phyloP scores from a whole-genome alignment of 305 asterid species.

The Solanum aculeatissimum region DNA sequence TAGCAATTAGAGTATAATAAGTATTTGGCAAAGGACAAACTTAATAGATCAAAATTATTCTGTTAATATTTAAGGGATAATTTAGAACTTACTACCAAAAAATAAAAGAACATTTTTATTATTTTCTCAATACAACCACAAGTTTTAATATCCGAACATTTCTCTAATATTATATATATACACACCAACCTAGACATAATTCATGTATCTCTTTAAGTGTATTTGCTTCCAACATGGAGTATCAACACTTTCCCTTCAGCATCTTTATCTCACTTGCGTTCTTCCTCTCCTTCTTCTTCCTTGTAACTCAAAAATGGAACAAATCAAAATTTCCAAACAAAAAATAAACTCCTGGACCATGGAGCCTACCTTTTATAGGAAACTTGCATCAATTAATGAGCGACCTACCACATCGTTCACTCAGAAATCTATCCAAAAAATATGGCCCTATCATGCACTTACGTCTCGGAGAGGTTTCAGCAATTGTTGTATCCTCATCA shows the following conservation, averaged over 20 bases:
- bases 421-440: constrained; percentile 23
- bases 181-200: not conserved
- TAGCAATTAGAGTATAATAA: too few relatives aligned
- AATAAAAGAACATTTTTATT: too few relatives aligned
- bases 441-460: constrained; percentile 34
- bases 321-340: not conserved
- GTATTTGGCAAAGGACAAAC: too few relatives aligned
- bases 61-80: too few relatives aligned
- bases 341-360: not conserved
- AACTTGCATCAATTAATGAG: not conserved
- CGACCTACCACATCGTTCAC: constrained; percentile 12
- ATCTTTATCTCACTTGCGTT: not conserved
- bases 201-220: not conserved
- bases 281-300: not conserved
- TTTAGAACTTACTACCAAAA: too few relatives aligned
- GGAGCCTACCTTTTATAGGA: not conserved
- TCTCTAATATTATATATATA: too few relatives aligned
- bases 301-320: not conserved
- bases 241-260: not conserved
- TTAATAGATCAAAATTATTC: too few relatives aligned
- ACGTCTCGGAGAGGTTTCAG: constrained; percentile 18
- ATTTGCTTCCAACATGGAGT: not conserved
- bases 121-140: too few relatives aligned
- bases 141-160: too few relatives aligned
- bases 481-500: constrained; percentile 25